Conservation (phyloP, 345 rosid species). For the Rhizophora mangle region DNA sequence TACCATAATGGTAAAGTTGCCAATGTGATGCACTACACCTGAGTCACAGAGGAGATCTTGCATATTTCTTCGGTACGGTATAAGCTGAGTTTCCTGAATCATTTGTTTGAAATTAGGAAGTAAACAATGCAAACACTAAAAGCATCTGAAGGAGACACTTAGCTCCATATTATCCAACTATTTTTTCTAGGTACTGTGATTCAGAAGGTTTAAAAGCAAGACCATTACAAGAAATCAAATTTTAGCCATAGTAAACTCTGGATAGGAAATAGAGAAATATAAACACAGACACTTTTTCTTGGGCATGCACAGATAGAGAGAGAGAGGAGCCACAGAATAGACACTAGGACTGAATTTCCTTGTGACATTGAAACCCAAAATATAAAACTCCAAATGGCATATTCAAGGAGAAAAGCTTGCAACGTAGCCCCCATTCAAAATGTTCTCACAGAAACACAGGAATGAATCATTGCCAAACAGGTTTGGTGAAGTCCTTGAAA, state of each 20-base stretch:
- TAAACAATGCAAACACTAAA: background rate
- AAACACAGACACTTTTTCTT: too few relatives aligned
- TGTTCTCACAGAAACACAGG: background rate
- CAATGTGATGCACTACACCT: constrained; percentile 38
- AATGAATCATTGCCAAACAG: background rate
- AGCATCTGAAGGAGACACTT: background rate
- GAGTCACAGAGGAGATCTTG: constrained; percentile 99
- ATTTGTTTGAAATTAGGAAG: constrained; percentile 6
- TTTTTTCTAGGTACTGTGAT: background rate
- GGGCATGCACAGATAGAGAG: too few relatives aligned
- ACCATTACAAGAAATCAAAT: background rate
- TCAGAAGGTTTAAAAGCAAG: background rate
- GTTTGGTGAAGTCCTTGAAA: background rate
- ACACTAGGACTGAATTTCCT: too few relatives aligned
- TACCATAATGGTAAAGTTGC: background rate
- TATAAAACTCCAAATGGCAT: too few relatives aligned
- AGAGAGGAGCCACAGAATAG: too few relatives aligned
- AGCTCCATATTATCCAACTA: background rate
- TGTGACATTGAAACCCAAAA: too few relatives aligned
- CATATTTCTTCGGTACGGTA: constrained; percentile 83
- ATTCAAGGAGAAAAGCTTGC: background rate
- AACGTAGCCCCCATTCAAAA: background rate
- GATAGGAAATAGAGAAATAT: too few relatives aligned
- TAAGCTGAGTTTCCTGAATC: constrained; percentile 91
- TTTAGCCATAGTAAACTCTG: too few relatives aligned